Evolutionary conservation across 768 basidiomycete species (phyloP), one percentile per base, ranked within the genome.

Genomic region (Hericium coralloides): DNA sequence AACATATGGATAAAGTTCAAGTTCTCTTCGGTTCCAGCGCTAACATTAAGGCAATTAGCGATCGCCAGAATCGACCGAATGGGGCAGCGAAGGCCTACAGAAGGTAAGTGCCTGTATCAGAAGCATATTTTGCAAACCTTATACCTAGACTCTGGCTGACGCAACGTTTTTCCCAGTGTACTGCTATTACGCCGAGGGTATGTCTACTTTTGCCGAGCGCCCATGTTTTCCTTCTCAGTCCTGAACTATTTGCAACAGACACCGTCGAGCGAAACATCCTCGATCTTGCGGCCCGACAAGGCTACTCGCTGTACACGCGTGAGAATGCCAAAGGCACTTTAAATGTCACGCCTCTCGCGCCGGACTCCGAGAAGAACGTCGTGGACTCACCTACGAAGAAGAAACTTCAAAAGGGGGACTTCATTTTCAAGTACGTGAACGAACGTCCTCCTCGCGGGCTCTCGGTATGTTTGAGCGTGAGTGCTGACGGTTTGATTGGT

Each of bases 61-160:
- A 94, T 95, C 60, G 91, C 92, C 18, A 85, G 92, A 53, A 92
- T 95, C 49, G 92, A 95, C 65, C 79, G 92, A 49, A 80, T 92
- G 78, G 89, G 90, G 2, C 91, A 92, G 68, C 83, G 79, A 2
- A 73, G 76, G 39, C 77, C 83, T 0, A 92, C 89, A 0, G 88
- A 91, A 81, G 87, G 86, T 85, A 53, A 49, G 68, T 58, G 15
- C 43, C 22, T 50, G 52, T 57, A 18, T 26, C 20, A 9, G 49
- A 39, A 39, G 49, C 38, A 49, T 31, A 20, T 55, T n/a, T 1
- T 18, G 20, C n/a, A 48, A 51, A 3, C 17, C 5, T 25, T 23
- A n/a, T n/a, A n/a, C 10, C 51, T 15, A 8, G 15, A 54, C 25
- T 18, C 47, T 53, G 58, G 20, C 36, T 57, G 3, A 53, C 60